Base-by-base conservation (phyloP, 2,329 filamentous ascomycete species). In the Diaporthe sp. region DNA sequence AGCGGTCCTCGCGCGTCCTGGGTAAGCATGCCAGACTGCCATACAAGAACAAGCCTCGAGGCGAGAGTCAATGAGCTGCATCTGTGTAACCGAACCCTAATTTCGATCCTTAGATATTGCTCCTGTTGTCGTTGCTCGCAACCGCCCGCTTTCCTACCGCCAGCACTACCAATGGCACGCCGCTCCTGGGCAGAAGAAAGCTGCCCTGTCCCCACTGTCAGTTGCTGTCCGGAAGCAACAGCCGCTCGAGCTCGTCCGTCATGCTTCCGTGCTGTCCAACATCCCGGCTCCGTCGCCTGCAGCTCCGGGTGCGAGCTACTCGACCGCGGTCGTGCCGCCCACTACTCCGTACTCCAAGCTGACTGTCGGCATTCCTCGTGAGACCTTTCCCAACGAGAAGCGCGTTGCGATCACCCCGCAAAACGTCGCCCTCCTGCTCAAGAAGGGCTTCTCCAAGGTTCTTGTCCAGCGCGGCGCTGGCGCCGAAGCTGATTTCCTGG, bases 341-440 rank as follows among this genome's bases (percentile, higher is more conserved):
- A 87, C 88, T 32, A 88, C 83, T 3, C 94, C 94, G 0, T 97
- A 95, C 82, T 85, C 89, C 27, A 86, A 92, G 58, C 88, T 97
- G 72, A 93, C 91, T 5, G 91, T 98, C 63, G 95, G 95, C 73
- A 90, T 97, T 5, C 94, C 94, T 19, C 91, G 89, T 73, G 95
- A 98, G 83, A 93, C 90, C n/a, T 95, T 90, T 79, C 90, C 92
- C 0, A 91, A 92, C 73, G 95, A 98, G 85, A 92, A 93, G 55
- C 93, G 95, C 68, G 95, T 97, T 19, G 94, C 95, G 39, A 88
- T 97, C 72, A 96, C 94, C 0, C 95, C 95, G 1, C 91, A 94
- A 77, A 97, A 97, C 85, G 94, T 95, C 22, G 89, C 92, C 2
- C 85, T 97, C 1, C 85, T 98, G 1, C 90, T 96, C 76, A 97